Conservation (phyloP, 345 rosid genomes). For the Citrus sinensis region DVS_A1.0 CM039169.1:28441501-28442000, state of each 20-base stretch:
- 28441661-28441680: not conserved
- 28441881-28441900: not conserved
- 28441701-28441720: not conserved
- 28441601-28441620: not conserved
- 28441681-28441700: not conserved
- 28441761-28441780: not conserved
- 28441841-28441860: not conserved
- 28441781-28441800: not conserved
- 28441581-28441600: not conserved
- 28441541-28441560: not conserved
- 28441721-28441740: not conserved
- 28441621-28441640: not conserved
- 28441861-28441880: not conserved
- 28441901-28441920: accelerated
- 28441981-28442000: no score
- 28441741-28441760: not conserved
- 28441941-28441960: no score
- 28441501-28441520: not conserved
- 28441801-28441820: not conserved
- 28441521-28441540: not conserved
- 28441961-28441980: no score
- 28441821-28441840: not conserved
- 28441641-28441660: not conserved
- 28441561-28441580: not conserved
- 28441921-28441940: no score